Evolutionary conservation across 73 alveolate species (phyloP).

Genomic region (Paramecium biaurelia): DNA sequence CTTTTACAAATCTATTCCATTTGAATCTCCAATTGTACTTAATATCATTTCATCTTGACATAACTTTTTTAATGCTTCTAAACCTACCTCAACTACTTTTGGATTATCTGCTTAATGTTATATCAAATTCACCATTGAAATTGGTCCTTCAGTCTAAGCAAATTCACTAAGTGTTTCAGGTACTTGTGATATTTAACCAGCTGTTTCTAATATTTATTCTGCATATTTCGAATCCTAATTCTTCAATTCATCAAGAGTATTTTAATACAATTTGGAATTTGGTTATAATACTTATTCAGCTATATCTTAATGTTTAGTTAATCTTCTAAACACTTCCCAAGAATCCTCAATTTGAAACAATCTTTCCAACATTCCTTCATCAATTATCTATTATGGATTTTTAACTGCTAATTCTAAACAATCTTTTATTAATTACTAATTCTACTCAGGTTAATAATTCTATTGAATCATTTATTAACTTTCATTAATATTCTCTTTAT

Average conservation of each 20-base stretch:
- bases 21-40: neutral
- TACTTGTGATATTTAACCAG: neutral
- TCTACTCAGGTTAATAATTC: neutral
- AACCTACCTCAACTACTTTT: neutral
- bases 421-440: neutral
- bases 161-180: neutral
- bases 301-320: neutral
- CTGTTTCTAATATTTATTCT: constrained; percentile 22
- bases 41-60: constrained; percentile 35
- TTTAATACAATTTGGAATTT: neutral
- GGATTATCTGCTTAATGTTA: neutral
- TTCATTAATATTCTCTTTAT: neutral
- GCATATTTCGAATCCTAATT: neutral
- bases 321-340: neutral
- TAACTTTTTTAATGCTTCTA: constrained; percentile 17
- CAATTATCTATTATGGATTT: neutral
- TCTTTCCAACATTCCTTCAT: constrained; percentile 8
- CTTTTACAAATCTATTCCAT: neutral
- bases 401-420: neutral
- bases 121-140: neutral
- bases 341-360: neutral
- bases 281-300: neutral
- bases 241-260: neutral
- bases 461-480: neutral
- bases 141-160: neutral